A percentile compares a stretch with the other conserved stretches of the same genome.
Evolutionary conservation across 208 protist genomes (phyloP).

Genomic region (Trypanosoma mega): DNA sequence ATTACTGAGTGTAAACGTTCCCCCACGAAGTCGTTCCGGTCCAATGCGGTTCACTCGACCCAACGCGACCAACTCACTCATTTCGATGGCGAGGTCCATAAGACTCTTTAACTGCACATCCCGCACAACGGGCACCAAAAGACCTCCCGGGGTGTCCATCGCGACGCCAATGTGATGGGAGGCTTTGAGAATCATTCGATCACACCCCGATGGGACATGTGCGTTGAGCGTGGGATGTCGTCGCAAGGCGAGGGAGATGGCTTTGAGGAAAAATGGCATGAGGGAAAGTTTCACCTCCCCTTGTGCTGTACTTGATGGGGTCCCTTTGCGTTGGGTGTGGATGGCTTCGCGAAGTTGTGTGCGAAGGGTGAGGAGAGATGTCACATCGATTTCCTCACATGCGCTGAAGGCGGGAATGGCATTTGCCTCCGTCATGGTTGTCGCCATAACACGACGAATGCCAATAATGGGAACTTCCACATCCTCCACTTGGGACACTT

Average conservation of each 20-base stretch:
- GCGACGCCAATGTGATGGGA: conserved; percentile 96
- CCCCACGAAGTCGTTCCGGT: conserved; percentile 72
- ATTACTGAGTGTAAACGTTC: conserved; percentile 96
- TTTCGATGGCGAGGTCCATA: conserved; percentile 91
- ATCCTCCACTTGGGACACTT: conserved; percentile 18
- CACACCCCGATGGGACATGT: conserved; percentile 52
- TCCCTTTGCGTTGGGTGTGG: too few relatives aligned
- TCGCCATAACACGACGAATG: conserved; percentile 87
- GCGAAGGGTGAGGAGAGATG: conserved; percentile 61
- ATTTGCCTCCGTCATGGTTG: conserved; percentile 88
- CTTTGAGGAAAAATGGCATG: conserved; percentile 96
- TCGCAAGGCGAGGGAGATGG: conserved; percentile 86
- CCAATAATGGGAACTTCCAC: conserved; percentile 42
- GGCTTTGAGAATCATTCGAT: conserved; percentile 73
- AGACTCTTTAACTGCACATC: conserved; percentile 86
- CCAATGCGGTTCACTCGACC: conserved; percentile 55
- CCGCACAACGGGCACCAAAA: conserved; percentile 95
- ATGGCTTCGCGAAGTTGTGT: conserved; percentile 65
- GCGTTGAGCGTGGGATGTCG: conserved; percentile 90
- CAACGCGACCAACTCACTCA: conserved; percentile 76
- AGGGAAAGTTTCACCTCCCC: conserved; percentile 75
- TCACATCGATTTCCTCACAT: conserved; percentile 88
- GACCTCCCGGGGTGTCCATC: conserved; percentile 94
- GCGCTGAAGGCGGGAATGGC: conserved; percentile 91
- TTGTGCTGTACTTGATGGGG: too few relatives aligned